phyloP scores from a whole-genome alignment of 2,329 filamentous ascomycete species.

The Akanthomyces muscarius region DNA sequence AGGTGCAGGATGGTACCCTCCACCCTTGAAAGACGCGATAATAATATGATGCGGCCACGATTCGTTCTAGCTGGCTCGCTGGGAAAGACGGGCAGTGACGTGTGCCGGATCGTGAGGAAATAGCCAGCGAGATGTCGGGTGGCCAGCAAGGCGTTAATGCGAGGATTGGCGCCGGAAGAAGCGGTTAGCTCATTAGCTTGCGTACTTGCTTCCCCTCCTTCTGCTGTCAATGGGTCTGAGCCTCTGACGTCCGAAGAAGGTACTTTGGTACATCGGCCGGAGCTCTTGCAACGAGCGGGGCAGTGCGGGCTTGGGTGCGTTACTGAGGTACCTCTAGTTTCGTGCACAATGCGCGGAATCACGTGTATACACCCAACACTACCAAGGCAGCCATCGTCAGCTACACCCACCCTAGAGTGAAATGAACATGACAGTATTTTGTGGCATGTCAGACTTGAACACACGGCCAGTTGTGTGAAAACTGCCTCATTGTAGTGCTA shows the following conservation, averaged over 20 bases:
- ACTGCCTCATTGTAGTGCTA: fast-evolving
- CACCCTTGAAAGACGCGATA: not conserved
- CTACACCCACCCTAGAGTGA: slow-evolving; percentile 7
- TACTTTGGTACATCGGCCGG: not conserved
- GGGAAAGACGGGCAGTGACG: not conserved
- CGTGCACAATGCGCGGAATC: not conserved
- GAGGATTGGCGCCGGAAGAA: slow-evolving; percentile 12
- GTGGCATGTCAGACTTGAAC: not conserved
- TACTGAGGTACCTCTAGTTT: not conserved
- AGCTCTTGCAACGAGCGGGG: not conserved
- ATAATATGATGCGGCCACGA: not conserved
- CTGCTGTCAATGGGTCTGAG: not conserved
- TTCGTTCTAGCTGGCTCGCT: not conserved
- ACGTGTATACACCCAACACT: not conserved
- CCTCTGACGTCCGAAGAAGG: not conserved
- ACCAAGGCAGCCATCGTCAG: not conserved
- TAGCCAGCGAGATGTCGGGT: not conserved
- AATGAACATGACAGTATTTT: not conserved
- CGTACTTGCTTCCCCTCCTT: slow-evolving; percentile 6
- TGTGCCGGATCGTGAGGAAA: not conserved
- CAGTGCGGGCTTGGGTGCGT: not conserved
- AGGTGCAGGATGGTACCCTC: not conserved
- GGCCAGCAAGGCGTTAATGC: slow-evolving; percentile 1
- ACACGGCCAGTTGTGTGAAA: not conserved
- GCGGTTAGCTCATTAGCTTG: slow-evolving; percentile 8